A percentile compares a stretch with the other conserved stretches of the same genome.
These are phyloP conservation scores for Candida morakotiae DNA, from an alignment of 805 yeast genomes.

Conservation along the genomic window DNA sequence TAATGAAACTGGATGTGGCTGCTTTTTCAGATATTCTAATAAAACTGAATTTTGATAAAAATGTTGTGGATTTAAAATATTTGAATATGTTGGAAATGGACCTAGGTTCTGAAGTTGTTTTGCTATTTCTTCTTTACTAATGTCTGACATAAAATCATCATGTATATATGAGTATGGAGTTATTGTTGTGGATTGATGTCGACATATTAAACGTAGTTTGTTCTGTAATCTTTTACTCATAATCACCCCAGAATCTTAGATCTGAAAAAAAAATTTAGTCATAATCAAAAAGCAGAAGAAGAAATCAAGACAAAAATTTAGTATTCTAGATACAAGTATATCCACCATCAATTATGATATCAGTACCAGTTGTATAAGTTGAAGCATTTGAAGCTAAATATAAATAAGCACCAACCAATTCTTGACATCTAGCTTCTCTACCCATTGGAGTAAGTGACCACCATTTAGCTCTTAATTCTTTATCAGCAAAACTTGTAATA, in stretches of 20 bases:
- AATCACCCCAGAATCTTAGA: neutral
- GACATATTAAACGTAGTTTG: neutral
- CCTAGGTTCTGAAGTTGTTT: conserved; percentile 32
- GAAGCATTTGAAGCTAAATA: conserved; percentile 80
- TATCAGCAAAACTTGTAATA: conserved; percentile 29
- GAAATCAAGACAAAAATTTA: no score
- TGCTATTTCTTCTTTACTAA: conserved; percentile 25
- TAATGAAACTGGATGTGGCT: conserved; percentile 88
- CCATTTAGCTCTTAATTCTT: conserved; percentile 33
- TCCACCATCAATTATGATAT: conserved; percentile 56
- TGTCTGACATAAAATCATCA: conserved; percentile 30
- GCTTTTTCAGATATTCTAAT: conserved; percentile 54
- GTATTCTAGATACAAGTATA: no score
- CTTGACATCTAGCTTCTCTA: conserved; percentile 39
- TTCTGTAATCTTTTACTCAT: neutral
- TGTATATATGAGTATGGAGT: conserved; percentile 28
- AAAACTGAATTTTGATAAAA: conserved; percentile 79
- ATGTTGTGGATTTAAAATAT: conserved; percentile 57
- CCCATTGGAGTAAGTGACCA: conserved; percentile 30
- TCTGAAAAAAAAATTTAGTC: neutral
- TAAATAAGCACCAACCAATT: conserved; percentile 64
- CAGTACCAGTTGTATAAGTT: conserved; percentile 73
- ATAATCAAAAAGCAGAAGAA: no score
- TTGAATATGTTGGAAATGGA: conserved; percentile 39
- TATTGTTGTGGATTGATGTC: conserved; percentile 11